Evolutionary conservation across 2,329 filamentous ascomycete species (phyloP).

Genomic region (Salinomyces thailandicus): DNA sequence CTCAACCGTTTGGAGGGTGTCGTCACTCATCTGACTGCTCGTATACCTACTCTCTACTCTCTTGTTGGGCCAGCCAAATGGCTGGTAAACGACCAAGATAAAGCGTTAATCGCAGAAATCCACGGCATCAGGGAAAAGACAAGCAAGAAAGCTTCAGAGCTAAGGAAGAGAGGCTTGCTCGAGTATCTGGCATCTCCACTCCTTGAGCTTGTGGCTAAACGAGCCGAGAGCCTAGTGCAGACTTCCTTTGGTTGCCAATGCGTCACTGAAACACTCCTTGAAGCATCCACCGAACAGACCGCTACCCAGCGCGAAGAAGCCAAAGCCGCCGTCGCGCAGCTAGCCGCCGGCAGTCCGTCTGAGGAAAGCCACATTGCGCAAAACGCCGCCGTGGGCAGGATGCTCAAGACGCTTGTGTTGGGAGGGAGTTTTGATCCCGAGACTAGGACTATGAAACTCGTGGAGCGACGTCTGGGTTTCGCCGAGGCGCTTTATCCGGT

Average conservation of each 20-base stretch:
- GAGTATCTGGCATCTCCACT: slow-evolving; percentile 63
- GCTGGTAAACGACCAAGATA: slow-evolving; percentile 56
- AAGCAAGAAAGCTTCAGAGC: slow-evolving; percentile 81
- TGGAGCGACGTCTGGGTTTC: slow-evolving; percentile 71
- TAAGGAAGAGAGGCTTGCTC: slow-evolving; percentile 65
- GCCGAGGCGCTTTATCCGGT: slow-evolving; percentile 69
- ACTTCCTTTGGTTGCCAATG: slow-evolving; percentile 81
- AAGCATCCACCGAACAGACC: slow-evolving; percentile 68
- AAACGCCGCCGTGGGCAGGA: slow-evolving; percentile 57
- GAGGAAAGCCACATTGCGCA: slow-evolving; percentile 50
- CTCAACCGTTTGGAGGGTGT: slow-evolving; percentile 52
- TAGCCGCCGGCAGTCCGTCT: slow-evolving; percentile 31
- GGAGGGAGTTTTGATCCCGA: slow-evolving; percentile 76
- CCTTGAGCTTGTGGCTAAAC: slow-evolving; percentile 59
- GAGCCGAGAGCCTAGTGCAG: slow-evolving; percentile 57
- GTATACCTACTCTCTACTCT: slow-evolving; percentile 66
- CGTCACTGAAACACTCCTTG: slow-evolving; percentile 70
- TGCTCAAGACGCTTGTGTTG: slow-evolving; percentile 84
- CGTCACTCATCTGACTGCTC: slow-evolving; percentile 55
- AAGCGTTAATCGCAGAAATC: slow-evolving; percentile 60
- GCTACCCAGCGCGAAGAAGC: slow-evolving; percentile 40
- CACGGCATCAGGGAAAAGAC: slow-evolving; percentile 70
- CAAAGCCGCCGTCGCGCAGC: slow-evolving; percentile 51
- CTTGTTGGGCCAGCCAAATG: slow-evolving; percentile 56
- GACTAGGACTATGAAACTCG: slow-evolving; percentile 56